These are phyloP conservation scores for Colletotrichum simmondsii DNA, from an alignment of 2,329 filamentous ascomycete genomes.

Conservation along the genomic window DNA sequence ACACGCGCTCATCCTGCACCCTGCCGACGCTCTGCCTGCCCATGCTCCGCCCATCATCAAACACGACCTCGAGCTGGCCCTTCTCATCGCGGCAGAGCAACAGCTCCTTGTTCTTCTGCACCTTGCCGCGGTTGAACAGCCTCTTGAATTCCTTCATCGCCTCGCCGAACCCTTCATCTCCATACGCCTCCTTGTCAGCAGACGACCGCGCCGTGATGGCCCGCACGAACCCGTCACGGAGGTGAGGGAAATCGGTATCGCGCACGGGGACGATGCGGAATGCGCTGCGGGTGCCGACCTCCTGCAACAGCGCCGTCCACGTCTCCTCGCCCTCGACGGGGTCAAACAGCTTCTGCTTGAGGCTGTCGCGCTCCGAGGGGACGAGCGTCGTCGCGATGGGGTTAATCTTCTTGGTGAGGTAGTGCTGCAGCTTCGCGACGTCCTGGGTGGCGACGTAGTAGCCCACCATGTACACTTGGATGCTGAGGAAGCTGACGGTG, in stretches of 20 bases:
- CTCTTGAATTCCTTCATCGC: conserved; percentile 82
- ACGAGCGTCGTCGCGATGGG: conserved; percentile 85
- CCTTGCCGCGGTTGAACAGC: conserved; percentile 83
- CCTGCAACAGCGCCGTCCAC: conserved; percentile 78
- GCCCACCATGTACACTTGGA: conserved; percentile 95
- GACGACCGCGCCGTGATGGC: conserved; percentile 81
- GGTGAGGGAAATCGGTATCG: conserved; percentile 92
- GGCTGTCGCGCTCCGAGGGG: conserved; percentile 79
- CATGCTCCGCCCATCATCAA: conserved; percentile 63
- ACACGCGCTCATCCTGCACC: conserved; percentile 82
- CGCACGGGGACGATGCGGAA: conserved; percentile 90
- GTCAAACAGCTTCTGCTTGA: conserved; percentile 78
- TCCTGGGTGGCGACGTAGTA: conserved; percentile 90
- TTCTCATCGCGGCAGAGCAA: conserved; percentile 74
- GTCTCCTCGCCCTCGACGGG: conserved; percentile 74
- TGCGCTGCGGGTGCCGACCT: conserved; percentile 76
- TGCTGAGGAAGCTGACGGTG: conserved; percentile 87
- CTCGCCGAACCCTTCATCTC: conserved; percentile 80
- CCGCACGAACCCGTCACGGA: conserved; percentile 91
- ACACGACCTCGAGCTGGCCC: conserved; percentile 76
- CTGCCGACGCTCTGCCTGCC: conserved; percentile 71
- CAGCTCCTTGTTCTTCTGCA: conserved; percentile 84
- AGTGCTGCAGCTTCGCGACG: conserved; percentile 81
- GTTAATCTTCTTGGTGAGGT: conserved; percentile 81
- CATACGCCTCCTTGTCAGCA: conserved; percentile 62